phyloP scores from a whole-genome alignment of 257 asterid genomes.

The Solanum sejunctum region DNA sequence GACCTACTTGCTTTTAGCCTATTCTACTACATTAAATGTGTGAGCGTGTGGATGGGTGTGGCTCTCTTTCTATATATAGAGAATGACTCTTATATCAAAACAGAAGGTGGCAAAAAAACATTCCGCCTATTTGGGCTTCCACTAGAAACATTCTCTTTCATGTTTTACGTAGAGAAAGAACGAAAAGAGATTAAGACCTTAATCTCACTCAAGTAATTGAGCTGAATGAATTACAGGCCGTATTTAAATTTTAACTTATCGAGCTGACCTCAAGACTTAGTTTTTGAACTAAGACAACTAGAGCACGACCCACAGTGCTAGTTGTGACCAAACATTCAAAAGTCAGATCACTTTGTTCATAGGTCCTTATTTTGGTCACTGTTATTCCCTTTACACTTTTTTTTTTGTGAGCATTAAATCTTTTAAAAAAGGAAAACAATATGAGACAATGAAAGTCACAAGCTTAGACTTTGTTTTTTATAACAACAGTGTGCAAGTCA shows the following conservation, averaged over 20 bases:
- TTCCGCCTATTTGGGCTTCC: not conserved
- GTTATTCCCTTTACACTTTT: not conserved
- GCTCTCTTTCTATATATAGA: not conserved
- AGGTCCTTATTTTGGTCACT: not conserved
- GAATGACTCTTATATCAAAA: not conserved
- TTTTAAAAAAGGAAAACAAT: not conserved
- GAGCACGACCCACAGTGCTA: not conserved
- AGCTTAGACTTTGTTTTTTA: not conserved
- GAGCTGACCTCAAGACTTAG: not conserved
- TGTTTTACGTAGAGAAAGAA: not conserved
- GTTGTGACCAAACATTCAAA: not conserved
- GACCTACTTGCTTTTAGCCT: not conserved
- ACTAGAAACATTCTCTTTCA: not conserved
- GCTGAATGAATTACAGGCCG: not conserved
- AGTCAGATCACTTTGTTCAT: not conserved
- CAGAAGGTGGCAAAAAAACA: not conserved
- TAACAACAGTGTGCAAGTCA: not conserved
- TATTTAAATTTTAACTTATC: not conserved
- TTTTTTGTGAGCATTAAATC: not conserved
- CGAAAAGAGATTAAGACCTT: not conserved
- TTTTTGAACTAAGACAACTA: not conserved
- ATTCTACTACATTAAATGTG: too few relatives aligned
- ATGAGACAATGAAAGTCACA: not conserved
- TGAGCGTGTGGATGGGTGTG: too few relatives aligned
- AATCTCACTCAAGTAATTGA: not conserved